Base-by-base conservation (phyloP, 2,329 filamentous ascomycete species). In the Aspergillus glaucus region DNA sequence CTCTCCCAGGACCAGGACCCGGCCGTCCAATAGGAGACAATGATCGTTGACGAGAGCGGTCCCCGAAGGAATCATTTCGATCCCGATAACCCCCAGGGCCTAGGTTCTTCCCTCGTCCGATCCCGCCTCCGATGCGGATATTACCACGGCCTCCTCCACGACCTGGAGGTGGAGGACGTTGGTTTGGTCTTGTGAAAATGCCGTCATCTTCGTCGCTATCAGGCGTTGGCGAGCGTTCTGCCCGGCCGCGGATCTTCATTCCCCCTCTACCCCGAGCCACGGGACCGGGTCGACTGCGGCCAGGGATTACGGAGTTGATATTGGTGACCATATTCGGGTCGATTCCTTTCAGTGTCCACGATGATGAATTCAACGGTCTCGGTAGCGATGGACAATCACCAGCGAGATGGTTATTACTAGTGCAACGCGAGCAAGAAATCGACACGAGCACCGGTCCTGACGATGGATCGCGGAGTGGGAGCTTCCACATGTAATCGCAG, bases 401-500 rank as follows among this genome's bases (percentile, higher is more conserved):
- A 6, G 73, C 56, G 4, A 75, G 58, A 57, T 75, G 73, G 19
- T 60, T 62, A 44, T 63, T 64, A 55, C 71, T 74, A 28, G 65
- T 64, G 56, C 73, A 75, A 47, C 68, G 59, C 26, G 68, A 64
- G 55, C 73, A 75, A 28, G 67, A 74, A 32, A 75, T 62, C 28
- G 71, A 74, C 12, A 75, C 65, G 9, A 62, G 59, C 9, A 73
- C 56, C 6, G 64, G 59, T 5, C 62, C 59, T 5, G 58, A 47
- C 7, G 59, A 49, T 6, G 53, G 49, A 22, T 60, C 58, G 32
- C 54, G 55, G 21, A 47, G 58, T 8, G 67, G 67, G 10, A 68
- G 58, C 49, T 70, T 69, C 82, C 82, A 88, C 21, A 84, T 68
- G 43, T 75, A 70, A 46, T 78, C 75, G 62, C 86, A 88, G 2